Conservation (phyloP, 2,329 filamentous ascomycete species). For the Aquanectria penicillioides region DNA sequence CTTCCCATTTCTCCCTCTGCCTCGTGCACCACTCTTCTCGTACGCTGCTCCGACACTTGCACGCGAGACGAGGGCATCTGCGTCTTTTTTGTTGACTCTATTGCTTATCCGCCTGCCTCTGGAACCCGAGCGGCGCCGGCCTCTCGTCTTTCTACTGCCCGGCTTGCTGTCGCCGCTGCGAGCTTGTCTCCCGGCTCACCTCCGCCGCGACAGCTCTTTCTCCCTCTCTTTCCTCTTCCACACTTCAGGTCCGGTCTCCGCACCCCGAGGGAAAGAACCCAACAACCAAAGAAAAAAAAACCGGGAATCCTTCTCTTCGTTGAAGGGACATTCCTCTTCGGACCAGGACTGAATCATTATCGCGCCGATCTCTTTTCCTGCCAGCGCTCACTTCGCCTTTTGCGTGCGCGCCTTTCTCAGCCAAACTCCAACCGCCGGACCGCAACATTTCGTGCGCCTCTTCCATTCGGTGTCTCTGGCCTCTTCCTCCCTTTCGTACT, state of each 20-base stretch:
- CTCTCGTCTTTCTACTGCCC: constrained; percentile 4
- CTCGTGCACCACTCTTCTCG: too few species aligned
- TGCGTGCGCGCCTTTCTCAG: constrained; percentile 2
- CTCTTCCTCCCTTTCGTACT: neutral
- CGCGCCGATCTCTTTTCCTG: neutral
- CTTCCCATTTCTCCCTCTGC: too few species aligned
- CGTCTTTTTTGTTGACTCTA: neutral
- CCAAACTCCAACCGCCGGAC: too few species aligned
- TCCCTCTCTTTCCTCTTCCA: constrained; percentile 1
- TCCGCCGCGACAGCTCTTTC: constrained; percentile 6
- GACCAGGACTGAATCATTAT: constrained; percentile 12
- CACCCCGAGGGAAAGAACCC: too few species aligned
- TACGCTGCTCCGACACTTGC: neutral
- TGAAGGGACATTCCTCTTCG: too few species aligned
- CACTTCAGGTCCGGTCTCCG: too few species aligned
- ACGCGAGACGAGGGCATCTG: neutral
- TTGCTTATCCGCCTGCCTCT: constrained; percentile 1
- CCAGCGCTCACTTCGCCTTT: constrained; percentile 19
- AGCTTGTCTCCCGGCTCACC: constrained; percentile 11
- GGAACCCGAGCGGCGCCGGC: constrained; percentile 7
- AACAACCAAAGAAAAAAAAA: too few species aligned
- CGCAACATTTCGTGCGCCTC: too few species aligned
- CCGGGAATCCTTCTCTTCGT: too few species aligned
- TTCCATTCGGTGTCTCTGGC: neutral
- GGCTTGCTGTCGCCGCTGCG: constrained; percentile 17